Evolutionary conservation across 2,329 filamentous ascomycete genomes (phyloP).

Genomic region (Penicillium rolfsii): DNA sequence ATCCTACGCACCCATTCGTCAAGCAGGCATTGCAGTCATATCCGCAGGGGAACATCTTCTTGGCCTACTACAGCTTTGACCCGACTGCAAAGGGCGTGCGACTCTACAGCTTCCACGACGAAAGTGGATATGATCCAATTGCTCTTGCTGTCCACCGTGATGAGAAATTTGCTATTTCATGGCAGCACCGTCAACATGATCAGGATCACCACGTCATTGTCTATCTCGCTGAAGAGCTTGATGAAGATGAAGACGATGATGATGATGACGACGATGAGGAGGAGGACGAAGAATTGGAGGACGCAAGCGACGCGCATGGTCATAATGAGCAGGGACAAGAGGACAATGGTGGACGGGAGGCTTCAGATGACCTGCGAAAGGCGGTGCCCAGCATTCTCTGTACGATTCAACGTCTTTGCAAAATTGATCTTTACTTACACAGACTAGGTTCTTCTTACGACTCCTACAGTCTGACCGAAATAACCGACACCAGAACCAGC

Average conservation of each 20-base stretch:
- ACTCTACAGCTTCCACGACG: constrained; percentile 36
- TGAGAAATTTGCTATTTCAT: constrained; percentile 43
- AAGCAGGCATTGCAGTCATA: constrained; percentile 35
- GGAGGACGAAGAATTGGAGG: neutral
- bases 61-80: constrained; percentile 35
- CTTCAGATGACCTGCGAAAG: neutral
- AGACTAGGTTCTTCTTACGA: constrained; percentile 27
- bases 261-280: neutral
- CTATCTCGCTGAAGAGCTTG: constrained; percentile 26
- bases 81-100: constrained; percentile 17
- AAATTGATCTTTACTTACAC: constrained; percentile 7
- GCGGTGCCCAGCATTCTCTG: constrained; percentile 18
- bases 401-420: constrained; percentile 18
- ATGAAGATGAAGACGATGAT: constrained; percentile 1
- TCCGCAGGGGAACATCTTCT: constrained; percentile 29
- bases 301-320: neutral
- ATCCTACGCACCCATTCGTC: constrained; percentile 38
- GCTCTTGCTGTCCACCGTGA: constrained; percentile 31
- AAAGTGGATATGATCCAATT: constrained; percentile 34
- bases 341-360: neutral
- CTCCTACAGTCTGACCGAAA: constrained; percentile 25
- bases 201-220: constrained; percentile 34
- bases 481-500: constrained; percentile 7
- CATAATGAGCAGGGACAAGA: neutral
- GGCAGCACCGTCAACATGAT: constrained; percentile 33